Evolutionary conservation across 225 moss, liverwort and hornwort species (phyloP), one percentile per base, ranked within the genome.

Genomic region (Sphagnum contortum): DNA sequence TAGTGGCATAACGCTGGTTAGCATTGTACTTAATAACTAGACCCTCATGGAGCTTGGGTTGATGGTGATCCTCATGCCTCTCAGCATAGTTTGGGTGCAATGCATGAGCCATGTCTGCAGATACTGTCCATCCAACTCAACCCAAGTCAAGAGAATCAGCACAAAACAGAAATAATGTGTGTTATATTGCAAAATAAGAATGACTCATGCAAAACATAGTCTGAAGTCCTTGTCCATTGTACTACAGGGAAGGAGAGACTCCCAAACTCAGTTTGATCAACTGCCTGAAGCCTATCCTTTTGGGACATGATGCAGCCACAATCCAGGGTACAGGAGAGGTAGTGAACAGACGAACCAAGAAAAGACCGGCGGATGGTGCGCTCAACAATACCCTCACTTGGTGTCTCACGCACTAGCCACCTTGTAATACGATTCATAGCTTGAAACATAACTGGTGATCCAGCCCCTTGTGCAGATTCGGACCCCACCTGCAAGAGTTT

Each of bases 51-150:
- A 91, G 71, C 75, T 74, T 89, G 12, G 91, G 91, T 72, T 91
- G 91, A 70, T 91, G 91, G 56, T 91, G 74, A 66, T 89, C 91
- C 75, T 91, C 91, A 70, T 91, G 91, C 72, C 80, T 89, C 59
- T 91, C 91, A 46, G 68, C 4, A 74, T 91, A 91, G 64, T 91
- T 89, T 11, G 91, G 91, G 68, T 91, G 91, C 65, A 89, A 66
- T 67, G 89, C 91, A 75, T 91, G 91, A 55, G 91, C 91, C 91
- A 91, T 91, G 71, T 91, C 91, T 54, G 91, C 91, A 50, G 91
- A 91, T 49, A 91, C 90, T 90, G 88, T 59, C n/a, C 12, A n/a
- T 48, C 47, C 3, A 66, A 5, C 29, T 45, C 46, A 53, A 55
- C 56, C 49, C 8, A 54, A 55, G 0, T 9, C 11, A 29, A 11